These are phyloP conservation scores for Trichodelitschia bisporula DNA, from an alignment of 495 filamentous ascomycete species.

Conservation along the genomic window DNA sequence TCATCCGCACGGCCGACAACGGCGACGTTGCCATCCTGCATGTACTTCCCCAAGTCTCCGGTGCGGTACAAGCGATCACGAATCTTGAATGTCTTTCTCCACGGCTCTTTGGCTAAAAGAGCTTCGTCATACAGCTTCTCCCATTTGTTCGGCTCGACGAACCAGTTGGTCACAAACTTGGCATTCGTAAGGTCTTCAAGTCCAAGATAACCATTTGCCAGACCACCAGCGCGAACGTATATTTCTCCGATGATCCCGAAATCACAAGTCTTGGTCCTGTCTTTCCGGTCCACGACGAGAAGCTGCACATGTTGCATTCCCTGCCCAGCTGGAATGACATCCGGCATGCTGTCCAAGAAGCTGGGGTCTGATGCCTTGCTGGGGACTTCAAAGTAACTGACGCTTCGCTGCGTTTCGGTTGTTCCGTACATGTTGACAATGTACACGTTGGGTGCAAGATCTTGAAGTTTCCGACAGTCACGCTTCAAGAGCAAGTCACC, in stretches of 20 bases:
- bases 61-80: constrained; percentile 70
- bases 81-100: constrained; percentile 57
- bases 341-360: constrained; percentile 44
- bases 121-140: constrained; percentile 30
- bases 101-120: constrained; percentile 26
- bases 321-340: constrained; percentile 65
- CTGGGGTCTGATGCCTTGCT: constrained; percentile 38
- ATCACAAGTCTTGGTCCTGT: constrained; percentile 44
- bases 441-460: constrained; percentile 50
- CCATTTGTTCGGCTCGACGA: constrained; percentile 55
- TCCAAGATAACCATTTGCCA: constrained; percentile 72
- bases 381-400: constrained; percentile 70
- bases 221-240: constrained; percentile 64
- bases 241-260: constrained; percentile 75
- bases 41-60: constrained; percentile 59
- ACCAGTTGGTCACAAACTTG: constrained; percentile 84
- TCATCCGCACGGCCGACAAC: constrained; percentile 53
- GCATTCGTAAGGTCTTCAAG: constrained; percentile 40
- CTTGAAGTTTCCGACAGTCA: constrained; percentile 59
- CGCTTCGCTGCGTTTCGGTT: constrained; percentile 70
- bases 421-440: constrained; percentile 89
- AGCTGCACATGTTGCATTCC: constrained; percentile 91
- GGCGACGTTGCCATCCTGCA: constrained; percentile 34
- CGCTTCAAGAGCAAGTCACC: constrained; percentile 75
- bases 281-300: constrained; percentile 63